phyloP scores from a whole-genome alignment of 1,139 yeast species.

The Blastobotrys indianensis region DNA sequence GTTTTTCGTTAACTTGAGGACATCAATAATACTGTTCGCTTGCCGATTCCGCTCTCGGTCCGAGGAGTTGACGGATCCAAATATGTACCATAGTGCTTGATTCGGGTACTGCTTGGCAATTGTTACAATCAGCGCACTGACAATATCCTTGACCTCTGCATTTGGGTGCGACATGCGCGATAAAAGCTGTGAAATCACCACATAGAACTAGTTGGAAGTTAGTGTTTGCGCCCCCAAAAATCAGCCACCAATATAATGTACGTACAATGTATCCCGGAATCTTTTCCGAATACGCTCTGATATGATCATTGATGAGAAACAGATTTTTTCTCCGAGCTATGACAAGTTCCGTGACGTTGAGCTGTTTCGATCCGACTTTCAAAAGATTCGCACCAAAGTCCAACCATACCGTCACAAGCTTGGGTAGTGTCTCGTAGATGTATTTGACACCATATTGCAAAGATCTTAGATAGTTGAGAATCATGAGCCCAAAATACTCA shows the following conservation, averaged over 20 bases:
- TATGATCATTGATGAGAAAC: slow-evolving; percentile 31
- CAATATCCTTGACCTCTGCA: slow-evolving; percentile 48
- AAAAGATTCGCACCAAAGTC: slow-evolving; percentile 56
- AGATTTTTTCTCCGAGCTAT: slow-evolving; percentile 13
- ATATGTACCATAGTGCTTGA: slow-evolving; percentile 79
- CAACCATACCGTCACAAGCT: slow-evolving; percentile 84
- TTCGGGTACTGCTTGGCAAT: slow-evolving; percentile 66
- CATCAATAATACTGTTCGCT: slow-evolving; percentile 43
- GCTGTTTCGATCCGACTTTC: background rate
- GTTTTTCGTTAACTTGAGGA: slow-evolving; percentile 3
- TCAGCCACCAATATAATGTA: slow-evolving; percentile 21
- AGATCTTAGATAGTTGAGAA: slow-evolving; percentile 60
- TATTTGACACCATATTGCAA: slow-evolving; percentile 63
- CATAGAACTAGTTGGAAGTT: slow-evolving; percentile 68
- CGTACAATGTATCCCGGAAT: slow-evolving; percentile 51
- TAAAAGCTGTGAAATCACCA: slow-evolving; percentile 78
- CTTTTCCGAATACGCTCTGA: slow-evolving; percentile 39
- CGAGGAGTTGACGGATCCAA: slow-evolving; percentile 69
- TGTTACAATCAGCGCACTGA: slow-evolving; percentile 51
- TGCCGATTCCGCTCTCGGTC: slow-evolving; percentile 51
- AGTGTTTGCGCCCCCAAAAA: slow-evolving; percentile 15
- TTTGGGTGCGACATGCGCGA: slow-evolving; percentile 72
- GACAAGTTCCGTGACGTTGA: slow-evolving; percentile 17
- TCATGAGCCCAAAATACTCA: slow-evolving; percentile 58
- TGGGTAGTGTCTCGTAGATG: slow-evolving; percentile 82